phyloP scores from a whole-genome alignment of 108 stramenopile genomes.

The Pseudonitzschia delicatissima region DNA sequence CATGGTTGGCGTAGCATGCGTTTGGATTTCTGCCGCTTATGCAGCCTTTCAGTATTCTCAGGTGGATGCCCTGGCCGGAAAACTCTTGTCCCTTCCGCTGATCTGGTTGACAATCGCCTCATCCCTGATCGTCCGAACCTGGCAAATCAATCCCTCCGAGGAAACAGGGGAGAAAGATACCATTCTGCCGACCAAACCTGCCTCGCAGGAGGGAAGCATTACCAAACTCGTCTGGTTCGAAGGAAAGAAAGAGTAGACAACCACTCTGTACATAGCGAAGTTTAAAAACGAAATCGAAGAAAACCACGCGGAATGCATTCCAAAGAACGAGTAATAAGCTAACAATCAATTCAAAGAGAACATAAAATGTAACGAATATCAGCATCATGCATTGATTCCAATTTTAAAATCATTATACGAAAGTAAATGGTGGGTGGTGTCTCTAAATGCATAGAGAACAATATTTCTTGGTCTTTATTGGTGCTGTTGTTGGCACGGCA shows the following conservation, averaged over 20 bases:
- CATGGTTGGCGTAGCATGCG: slow-evolving; percentile 58
- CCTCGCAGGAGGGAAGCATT: slow-evolving; percentile 18
- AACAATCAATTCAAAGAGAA: too few relatives aligned
- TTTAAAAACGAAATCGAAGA: too few relatives aligned
- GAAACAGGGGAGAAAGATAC: slow-evolving; percentile 41
- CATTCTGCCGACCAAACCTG: slow-evolving; percentile 52
- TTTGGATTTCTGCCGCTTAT: slow-evolving; percentile 54
- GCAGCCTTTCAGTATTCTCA: slow-evolving; percentile 64
- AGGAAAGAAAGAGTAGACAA: slow-evolving; percentile 4
- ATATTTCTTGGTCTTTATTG: too few relatives aligned
- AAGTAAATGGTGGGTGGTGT: too few relatives aligned
- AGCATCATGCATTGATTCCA: too few relatives aligned
- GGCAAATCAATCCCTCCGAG: slow-evolving; percentile 70
- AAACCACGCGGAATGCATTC: too few relatives aligned
- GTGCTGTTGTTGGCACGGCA: too few relatives aligned
- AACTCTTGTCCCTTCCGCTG: slow-evolving; percentile 59
- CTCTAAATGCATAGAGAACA: too few relatives aligned
- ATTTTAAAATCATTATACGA: too few relatives aligned
- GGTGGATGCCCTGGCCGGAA: slow-evolving; percentile 63
- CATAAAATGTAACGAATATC: too few relatives aligned
- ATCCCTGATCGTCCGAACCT: slow-evolving; percentile 66
- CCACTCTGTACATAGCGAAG: too few relatives aligned
- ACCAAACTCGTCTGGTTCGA: slow-evolving; percentile 65
- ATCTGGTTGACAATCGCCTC: slow-evolving; percentile 75
- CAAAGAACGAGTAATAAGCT: too few relatives aligned